A percentile compares a stretch with the other conserved stretches of the same genome.
Evolutionary conservation across 495 filamentous ascomycete species (phyloP).

Genomic region (Massariosphaeria phaeospora): DNA sequence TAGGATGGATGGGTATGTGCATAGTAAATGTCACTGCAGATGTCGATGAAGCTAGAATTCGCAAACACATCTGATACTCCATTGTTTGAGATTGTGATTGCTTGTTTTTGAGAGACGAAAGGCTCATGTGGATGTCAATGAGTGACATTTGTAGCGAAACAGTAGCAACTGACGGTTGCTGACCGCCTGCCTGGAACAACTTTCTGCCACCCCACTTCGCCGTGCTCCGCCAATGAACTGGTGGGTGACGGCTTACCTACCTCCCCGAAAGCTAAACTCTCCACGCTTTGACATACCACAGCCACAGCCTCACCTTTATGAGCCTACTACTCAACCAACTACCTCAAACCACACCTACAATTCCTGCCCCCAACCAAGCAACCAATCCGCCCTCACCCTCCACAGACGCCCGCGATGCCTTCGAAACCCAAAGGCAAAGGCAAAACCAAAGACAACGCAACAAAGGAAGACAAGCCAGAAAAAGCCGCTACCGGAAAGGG

Average conservation of each 20-base stretch:
- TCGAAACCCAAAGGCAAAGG: conserved; percentile 53
- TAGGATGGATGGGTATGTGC: too few species aligned
- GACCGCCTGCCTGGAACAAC: background rate
- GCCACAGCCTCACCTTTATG: background rate
- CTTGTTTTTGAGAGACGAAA: too few species aligned
- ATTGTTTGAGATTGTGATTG: too few species aligned
- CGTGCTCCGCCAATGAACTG: too few species aligned
- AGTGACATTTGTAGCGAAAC: too few species aligned
- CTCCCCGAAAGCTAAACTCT: background rate
- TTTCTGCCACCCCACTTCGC: conserved; percentile 4
- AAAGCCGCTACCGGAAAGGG: conserved; percentile 48
- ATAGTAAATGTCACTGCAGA: too few species aligned
- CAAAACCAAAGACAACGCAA: conserved; percentile 37
- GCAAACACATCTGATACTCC: too few species aligned
- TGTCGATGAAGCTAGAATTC: too few species aligned
- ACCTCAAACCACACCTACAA: background rate
- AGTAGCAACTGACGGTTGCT: too few species aligned
- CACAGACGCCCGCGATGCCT: conserved; percentile 44
- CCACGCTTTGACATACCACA: too few species aligned
- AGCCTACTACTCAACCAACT: background rate
- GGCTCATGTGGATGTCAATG: too few species aligned
- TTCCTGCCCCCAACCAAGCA: background rate
- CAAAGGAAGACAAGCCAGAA: conserved; percentile 37
- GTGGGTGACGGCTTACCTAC: background rate
- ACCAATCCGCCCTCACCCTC: too few species aligned